Conservation (phyloP, 2,329 filamentous ascomycete species). For the Saccharata proteae region DNA sequence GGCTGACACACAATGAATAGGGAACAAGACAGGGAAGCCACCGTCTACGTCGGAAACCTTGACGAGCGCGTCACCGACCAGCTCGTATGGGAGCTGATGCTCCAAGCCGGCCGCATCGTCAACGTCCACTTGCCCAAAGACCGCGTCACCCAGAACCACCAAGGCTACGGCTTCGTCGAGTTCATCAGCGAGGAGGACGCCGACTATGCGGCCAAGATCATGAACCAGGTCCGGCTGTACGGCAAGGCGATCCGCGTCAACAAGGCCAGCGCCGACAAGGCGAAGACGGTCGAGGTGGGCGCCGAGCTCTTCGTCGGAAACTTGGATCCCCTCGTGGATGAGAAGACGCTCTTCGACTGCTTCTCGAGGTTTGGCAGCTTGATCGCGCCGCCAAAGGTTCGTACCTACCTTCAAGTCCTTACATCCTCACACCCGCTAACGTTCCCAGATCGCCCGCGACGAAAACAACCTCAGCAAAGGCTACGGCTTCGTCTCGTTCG, state of each 20-base stretch:
- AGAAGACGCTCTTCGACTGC: slow-evolving; percentile 90
- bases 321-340: slow-evolving; percentile 85
- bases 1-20: slow-evolving; percentile 15
- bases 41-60: slow-evolving; percentile 95
- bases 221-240: slow-evolving; percentile 89
- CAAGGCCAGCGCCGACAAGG: slow-evolving; percentile 87
- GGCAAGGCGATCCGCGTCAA: slow-evolving; percentile 95
- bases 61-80: slow-evolving; percentile 89
- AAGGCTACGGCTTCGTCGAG: slow-evolving; percentile 98
- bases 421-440: slow-evolving; percentile 11
- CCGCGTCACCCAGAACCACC: slow-evolving; percentile 89
- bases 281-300: slow-evolving; percentile 84
- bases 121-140: slow-evolving; percentile 98
- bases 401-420: too few species aligned
- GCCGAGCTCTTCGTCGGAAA: slow-evolving; percentile 97
- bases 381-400: slow-evolving; percentile 74
- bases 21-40: slow-evolving; percentile 93
- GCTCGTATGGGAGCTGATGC: slow-evolving; percentile 94
- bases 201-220: slow-evolving; percentile 90
- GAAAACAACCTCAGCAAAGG: slow-evolving; percentile 83
- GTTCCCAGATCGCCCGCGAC: slow-evolving; percentile 57
- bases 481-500: slow-evolving; percentile 90
- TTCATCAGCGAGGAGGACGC: slow-evolving; percentile 92
- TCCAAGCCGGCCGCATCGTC: slow-evolving; percentile 91
- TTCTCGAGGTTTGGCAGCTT: slow-evolving; percentile 87